Evolutionary conservation across 352 stramenopile genomes (phyloP), one percentile per base, ranked within the genome.

Genomic region (Aphanomyces stellatus): DNA sequence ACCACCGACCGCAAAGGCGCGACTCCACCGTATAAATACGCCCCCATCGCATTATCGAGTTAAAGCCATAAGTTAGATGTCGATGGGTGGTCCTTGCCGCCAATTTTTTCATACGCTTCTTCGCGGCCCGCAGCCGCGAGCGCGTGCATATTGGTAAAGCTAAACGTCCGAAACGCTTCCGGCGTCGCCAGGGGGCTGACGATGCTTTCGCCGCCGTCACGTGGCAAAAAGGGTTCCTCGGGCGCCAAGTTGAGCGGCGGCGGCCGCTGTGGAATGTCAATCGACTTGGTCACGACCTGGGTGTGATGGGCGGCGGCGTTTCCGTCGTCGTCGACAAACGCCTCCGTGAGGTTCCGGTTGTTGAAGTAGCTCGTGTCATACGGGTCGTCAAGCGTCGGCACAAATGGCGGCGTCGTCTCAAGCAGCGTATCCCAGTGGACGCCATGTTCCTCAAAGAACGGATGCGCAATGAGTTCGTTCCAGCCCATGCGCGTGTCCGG

Each of bases 321-420:
- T 22, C 91, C 83, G 34, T 90, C 78, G 66, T 91, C 83, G 48
- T 94, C 86, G 35, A 93, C 89, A 63, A 91, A 93, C 13, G 88
- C 81, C 53, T 92, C 86, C 0, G 84, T 93, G 28, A 95, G 69
- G 62, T 96, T 87, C 25, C 85, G 77, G 51, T 95, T 95, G 74
- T 93, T 93, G 72, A 96, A 96, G 70, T 96, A 96, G 55, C 83
- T 93, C 33, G 88, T 96, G 70, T 96, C 88, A 51, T 88, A 88
- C 22, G 84, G 83, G 5, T 86, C 85, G 71, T 92, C 83, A 22
- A 96, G 69, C 2, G 85, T 93, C 27, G 88, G 88, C 0, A 96
- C 87, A 65, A 96, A 96, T 24, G 87, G 87, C 28, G 85, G 84
- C 22, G 87, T 84, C 15, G 79, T 81, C 10, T 91, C 78, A 24